Percentiles rank a stretch among this genome's conserved stretches.
Evolutionary conservation across 1,139 yeast genomes (phyloP).

Genomic region (Petasospora fabianii): DNA sequence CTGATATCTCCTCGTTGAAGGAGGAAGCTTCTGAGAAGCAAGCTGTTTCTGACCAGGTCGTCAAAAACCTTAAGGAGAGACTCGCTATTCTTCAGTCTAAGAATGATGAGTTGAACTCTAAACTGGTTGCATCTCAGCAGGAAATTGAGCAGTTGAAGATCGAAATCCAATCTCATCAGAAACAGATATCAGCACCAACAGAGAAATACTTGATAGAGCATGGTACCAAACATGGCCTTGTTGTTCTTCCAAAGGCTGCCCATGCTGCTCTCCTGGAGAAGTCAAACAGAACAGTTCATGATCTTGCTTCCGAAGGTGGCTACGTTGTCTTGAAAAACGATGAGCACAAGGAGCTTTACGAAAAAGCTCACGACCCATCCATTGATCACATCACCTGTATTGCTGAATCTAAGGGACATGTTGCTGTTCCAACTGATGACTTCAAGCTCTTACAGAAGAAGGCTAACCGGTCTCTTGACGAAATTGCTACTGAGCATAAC

Average conservation of each 20-base stretch:
- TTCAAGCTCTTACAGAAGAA: slow-evolving; percentile 27
- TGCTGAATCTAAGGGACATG: slow-evolving; percentile 29
- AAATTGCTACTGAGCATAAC: slow-evolving; percentile 26
- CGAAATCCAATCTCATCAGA: slow-evolving; percentile 13
- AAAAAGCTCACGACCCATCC: slow-evolving; percentile 30
- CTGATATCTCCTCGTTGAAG: slow-evolving; percentile 2
- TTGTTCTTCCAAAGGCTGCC: slow-evolving; percentile 32
- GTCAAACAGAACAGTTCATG: slow-evolving; percentile 30
- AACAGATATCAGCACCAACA: slow-evolving; percentile 24
- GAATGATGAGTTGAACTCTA: slow-evolving; percentile 7
- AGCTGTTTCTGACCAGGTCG: slow-evolving; percentile 23
- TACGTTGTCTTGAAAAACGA: slow-evolving; percentile 30
- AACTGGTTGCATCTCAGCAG: slow-evolving; percentile 14
- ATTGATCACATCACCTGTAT: slow-evolving; percentile 25
- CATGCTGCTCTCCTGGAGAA: slow-evolving; percentile 23
- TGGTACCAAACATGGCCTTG: slow-evolving; percentile 28
- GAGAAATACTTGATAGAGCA: slow-evolving; percentile 27
- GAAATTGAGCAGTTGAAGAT: slow-evolving; percentile 25
- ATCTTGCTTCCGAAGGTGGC: slow-evolving; percentile 22
- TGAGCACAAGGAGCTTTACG: slow-evolving; percentile 23
- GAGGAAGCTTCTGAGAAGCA: slow-evolving; percentile 8
- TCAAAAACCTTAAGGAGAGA: slow-evolving; percentile 32
- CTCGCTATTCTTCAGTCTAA: slow-evolving; percentile 21
- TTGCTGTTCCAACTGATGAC: slow-evolving; percentile 27
- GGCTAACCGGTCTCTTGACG: slow-evolving; percentile 31